Percentiles rank a stretch among this genome's conserved stretches.
phyloP scores from a whole-genome alignment of 768 basidiomycete species.

The Plicaturopsis crispa region DNA sequence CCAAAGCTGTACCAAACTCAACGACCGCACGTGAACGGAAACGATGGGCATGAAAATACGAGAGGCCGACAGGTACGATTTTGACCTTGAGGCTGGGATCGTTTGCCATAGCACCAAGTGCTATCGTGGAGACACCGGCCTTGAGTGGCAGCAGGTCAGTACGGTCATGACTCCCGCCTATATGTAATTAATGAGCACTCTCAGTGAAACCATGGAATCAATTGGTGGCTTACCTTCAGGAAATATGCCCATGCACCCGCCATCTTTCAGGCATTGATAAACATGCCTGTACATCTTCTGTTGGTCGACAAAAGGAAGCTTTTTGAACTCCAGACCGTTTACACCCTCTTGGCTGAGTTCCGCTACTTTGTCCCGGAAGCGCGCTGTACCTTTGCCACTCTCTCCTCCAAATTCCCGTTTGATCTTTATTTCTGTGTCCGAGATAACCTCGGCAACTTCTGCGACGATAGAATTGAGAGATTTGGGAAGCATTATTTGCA shows the following conservation, averaged over 20 bases:
- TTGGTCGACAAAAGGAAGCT: conserved; percentile 86
- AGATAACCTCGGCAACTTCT: conserved; percentile 83
- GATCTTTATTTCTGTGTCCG: conserved; percentile 76
- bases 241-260: conserved; percentile 93
- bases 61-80: conserved; percentile 81
- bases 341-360: conserved; percentile 50
- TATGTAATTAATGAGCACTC: not conserved
- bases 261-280: conserved; percentile 77
- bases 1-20: conserved; percentile 88
- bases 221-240: conserved; percentile 84
- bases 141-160: conserved; percentile 95
- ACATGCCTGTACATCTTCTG: conserved; percentile 92
- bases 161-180: conserved; percentile 97
- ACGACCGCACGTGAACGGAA: conserved; percentile 97
- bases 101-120: conserved; percentile 93
- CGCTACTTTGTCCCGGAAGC: conserved; percentile 57
- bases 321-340: conserved; percentile 71
- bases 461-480: conserved; percentile 67
- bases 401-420: conserved; percentile 87
- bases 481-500: conserved; percentile 86
- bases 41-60: conserved; percentile 71
- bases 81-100: conserved; percentile 82
- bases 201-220: not conserved
- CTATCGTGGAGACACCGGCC: conserved; percentile 97
- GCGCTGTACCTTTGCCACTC: conserved; percentile 62